These are phyloP conservation scores for Ceratobasidium sp. DNA, from an alignment of 1,284 basidiomycete species.

Conservation along the genomic window DNA sequence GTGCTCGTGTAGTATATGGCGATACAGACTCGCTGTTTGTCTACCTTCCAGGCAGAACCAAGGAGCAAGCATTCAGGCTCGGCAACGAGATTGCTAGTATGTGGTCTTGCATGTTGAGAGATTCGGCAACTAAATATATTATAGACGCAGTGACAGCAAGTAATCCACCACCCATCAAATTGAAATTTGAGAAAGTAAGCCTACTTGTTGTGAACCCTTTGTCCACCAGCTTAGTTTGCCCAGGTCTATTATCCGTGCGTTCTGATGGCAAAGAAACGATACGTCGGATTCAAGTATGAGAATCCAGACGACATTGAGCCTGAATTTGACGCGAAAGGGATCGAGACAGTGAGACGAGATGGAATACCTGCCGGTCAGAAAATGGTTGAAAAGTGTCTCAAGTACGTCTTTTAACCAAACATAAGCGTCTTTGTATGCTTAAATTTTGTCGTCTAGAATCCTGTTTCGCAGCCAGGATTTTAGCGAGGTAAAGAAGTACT, in stretches of 20 bases:
- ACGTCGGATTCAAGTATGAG: slow-evolving; percentile 97
- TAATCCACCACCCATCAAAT: slow-evolving; percentile 92
- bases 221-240: not conserved
- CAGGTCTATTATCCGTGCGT: slow-evolving; percentile 95
- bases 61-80: slow-evolving; percentile 92
- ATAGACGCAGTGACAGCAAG: slow-evolving; percentile 77
- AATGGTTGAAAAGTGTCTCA: slow-evolving; percentile 87
- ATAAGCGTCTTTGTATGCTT: not conserved
- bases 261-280: slow-evolving; percentile 95
- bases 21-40: slow-evolving; percentile 98
- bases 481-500: slow-evolving; percentile 89
- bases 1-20: slow-evolving; percentile 94
- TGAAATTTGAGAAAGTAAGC: slow-evolving; percentile 95
- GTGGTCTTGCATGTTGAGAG: not conserved
- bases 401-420: slow-evolving; percentile 61
- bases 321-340: slow-evolving; percentile 95
- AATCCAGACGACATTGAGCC: slow-evolving; percentile 80
- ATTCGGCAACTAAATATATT: not conserved
- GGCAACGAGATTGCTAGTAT: slow-evolving; percentile 86
- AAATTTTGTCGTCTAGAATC: slow-evolving; percentile 62
- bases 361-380: slow-evolving; percentile 88
- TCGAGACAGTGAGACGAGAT: slow-evolving; percentile 95
- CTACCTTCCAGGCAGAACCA: slow-evolving; percentile 87
- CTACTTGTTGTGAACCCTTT: not conserved
- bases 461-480: slow-evolving; percentile 91